Percentiles rank a stretch among this genome's conserved stretches.
Conservation (phyloP, 305 asterid species). For the Solanum hybrid region DNA sequence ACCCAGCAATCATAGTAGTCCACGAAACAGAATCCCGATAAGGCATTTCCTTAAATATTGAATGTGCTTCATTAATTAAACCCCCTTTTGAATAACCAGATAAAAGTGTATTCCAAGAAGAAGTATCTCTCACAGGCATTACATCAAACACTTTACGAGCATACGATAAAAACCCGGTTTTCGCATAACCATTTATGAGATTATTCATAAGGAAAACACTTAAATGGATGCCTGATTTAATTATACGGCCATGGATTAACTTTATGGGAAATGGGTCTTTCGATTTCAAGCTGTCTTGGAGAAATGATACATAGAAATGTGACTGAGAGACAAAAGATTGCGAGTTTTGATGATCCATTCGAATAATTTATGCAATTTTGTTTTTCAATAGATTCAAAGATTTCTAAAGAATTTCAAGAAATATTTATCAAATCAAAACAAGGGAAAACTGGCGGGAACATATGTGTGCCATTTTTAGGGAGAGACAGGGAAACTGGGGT, state of each 20-base stretch:
- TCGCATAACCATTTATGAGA: slow-evolving; percentile 56
- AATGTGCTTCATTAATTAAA: slow-evolving; percentile 35
- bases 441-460: neutral
- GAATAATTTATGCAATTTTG: neutral
- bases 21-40: slow-evolving; percentile 69
- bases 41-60: slow-evolving; percentile 43
- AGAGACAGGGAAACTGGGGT: neutral
- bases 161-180: slow-evolving; percentile 37
- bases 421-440: neutral
- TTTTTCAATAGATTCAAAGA: neutral
- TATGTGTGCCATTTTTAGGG: neutral
- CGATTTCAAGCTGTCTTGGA: slow-evolving; percentile 55
- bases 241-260: slow-evolving; percentile 46
- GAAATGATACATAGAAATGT: slow-evolving; percentile 40
- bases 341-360: slow-evolving; percentile 8
- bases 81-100: slow-evolving; percentile 71
- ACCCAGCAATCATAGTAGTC: slow-evolving; percentile 80
- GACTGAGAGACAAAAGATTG: slow-evolving; percentile 13
- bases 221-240: slow-evolving; percentile 50
- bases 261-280: slow-evolving; percentile 28
- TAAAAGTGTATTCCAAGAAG: slow-evolving; percentile 66
- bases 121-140: slow-evolving; percentile 54
- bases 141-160: slow-evolving; percentile 60
- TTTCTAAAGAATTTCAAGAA: neutral
- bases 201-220: slow-evolving; percentile 60